phyloP scores from a whole-genome alignment of 768 basidiomycete species.

The Thelephora aurantiotincta region DNA sequence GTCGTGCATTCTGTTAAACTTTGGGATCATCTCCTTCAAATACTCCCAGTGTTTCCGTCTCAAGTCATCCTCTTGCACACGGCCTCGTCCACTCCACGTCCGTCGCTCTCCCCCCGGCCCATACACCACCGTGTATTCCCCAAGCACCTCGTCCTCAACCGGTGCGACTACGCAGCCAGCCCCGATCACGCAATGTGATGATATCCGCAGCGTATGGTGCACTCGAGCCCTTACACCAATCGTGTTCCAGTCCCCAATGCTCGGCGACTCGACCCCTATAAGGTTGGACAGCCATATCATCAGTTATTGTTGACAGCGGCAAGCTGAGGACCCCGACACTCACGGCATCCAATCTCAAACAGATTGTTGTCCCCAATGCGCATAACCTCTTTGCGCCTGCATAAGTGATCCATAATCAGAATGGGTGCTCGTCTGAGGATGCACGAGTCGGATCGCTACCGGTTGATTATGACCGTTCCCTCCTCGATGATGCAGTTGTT shows the following conservation, averaged over 20 bases:
- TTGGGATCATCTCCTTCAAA: conserved; percentile 80
- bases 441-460: conserved; percentile 24
- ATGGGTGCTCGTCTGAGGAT: background rate
- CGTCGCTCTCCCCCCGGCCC: conserved; percentile 63
- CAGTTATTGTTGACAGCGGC: background rate
- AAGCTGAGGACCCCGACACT: conserved; percentile 17
- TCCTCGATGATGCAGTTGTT: conserved; percentile 87
- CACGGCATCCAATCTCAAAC: conserved; percentile 90
- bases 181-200: conserved; percentile 73
- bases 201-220: conserved; percentile 69
- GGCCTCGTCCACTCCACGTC: conserved; percentile 76
- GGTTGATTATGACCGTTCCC: conserved; percentile 78
- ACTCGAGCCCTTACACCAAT: conserved; percentile 75
- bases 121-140: conserved; percentile 76
- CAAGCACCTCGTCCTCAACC: conserved; percentile 62
- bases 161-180: conserved; percentile 69
- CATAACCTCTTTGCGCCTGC: conserved; percentile 71
- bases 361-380: conserved; percentile 87
- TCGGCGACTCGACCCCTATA: conserved; percentile 74
- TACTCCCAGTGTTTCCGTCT: conserved; percentile 85
- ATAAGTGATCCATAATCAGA: background rate
- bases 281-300: background rate
- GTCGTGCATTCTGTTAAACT: conserved; percentile 56
- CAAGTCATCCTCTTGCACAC: conserved; percentile 71
- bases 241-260: conserved; percentile 76